Evolutionary conservation across 208 protist genomes (phyloP).

Genomic region (Wallacemonas rigidus): DNA sequence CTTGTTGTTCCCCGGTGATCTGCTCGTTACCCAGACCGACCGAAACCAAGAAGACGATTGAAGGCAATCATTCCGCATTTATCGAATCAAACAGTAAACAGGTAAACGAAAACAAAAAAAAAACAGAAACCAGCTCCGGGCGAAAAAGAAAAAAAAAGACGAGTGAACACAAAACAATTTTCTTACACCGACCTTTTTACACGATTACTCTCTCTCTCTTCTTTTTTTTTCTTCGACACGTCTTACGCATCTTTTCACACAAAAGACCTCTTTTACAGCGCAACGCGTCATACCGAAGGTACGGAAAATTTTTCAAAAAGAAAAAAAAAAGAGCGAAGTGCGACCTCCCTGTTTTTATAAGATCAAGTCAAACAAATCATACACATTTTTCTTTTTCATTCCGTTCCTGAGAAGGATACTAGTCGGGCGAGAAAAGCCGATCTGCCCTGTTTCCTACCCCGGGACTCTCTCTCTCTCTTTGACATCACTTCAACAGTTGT

Average conservation of each 20-base stretch:
- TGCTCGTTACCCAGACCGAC: background rate
- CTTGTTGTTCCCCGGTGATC: background rate
- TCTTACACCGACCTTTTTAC: background rate
- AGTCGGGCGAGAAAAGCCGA: background rate
- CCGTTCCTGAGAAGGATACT: background rate
- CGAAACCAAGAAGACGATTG: no score
- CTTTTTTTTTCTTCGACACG: background rate
- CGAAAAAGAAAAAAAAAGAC: background rate
- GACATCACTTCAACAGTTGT: background rate
- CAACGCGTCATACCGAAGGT: no score
- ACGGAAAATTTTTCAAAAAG: background rate
- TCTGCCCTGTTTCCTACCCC: background rate
- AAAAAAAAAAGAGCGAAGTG: slow-evolving; percentile 11
- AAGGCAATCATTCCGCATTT: no score
- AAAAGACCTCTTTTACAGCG: no score
- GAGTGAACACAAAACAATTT: background rate
- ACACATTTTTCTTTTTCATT: background rate
- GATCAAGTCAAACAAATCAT: no score
- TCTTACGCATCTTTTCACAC: no score
- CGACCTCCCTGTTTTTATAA: no score
- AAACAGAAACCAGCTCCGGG: no score
- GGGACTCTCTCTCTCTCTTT: background rate
- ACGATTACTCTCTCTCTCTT: background rate
- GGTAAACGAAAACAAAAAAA: background rate
- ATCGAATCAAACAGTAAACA: no score